A percentile compares a stretch with the other conserved stretches of the same genome.
phyloP scores from a whole-genome alignment of 2,329 filamentous ascomycete genomes.

The Phaeosphaeriaceae sp. region DNA sequence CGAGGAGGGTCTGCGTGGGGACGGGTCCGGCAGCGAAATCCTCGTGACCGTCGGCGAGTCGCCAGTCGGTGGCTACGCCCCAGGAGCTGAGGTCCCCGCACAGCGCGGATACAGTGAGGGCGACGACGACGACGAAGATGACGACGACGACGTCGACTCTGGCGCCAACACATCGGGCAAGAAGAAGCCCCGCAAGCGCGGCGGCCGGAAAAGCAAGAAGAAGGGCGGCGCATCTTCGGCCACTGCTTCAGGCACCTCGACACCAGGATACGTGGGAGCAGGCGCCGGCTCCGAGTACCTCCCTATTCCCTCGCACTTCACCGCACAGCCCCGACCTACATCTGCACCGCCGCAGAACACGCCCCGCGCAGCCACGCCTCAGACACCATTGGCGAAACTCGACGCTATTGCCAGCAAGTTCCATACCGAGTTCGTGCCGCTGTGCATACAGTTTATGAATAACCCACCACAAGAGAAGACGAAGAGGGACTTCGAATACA shows the following conservation, averaged over 20 bases:
- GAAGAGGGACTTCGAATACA: slow-evolving; percentile 76
- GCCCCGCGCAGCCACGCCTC: slow-evolving; percentile 33
- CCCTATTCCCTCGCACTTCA: slow-evolving; percentile 45
- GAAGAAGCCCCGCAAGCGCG: slow-evolving; percentile 43
- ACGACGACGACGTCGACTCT: slow-evolving; percentile 34
- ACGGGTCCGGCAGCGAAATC: slow-evolving; percentile 66
- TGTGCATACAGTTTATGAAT: slow-evolving; percentile 67
- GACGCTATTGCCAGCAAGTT: slow-evolving; percentile 72
- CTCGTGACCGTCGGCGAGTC: slow-evolving; percentile 64
- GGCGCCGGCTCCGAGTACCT: slow-evolving; percentile 46
- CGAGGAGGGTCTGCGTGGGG: slow-evolving; percentile 64
- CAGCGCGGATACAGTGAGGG: slow-evolving; percentile 40
- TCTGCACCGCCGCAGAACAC: slow-evolving; percentile 48
- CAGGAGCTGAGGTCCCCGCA: slow-evolving; percentile 44
- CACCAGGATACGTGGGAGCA: slow-evolving; percentile 48
- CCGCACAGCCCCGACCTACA: slow-evolving; percentile 40
- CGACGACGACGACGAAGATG: slow-evolving; percentile 50
- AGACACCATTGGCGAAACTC: slow-evolving; percentile 63
- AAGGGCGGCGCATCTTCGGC: slow-evolving; percentile 46
- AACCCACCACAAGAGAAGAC: slow-evolving; percentile 66
- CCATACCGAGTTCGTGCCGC: slow-evolving; percentile 67
- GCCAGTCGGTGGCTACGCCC: slow-evolving; percentile 49
- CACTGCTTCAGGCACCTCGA: slow-evolving; percentile 51
- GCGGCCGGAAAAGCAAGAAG: slow-evolving; percentile 55
- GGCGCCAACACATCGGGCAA: slow-evolving; percentile 38